Conservation (phyloP, 768 basidiomycete species). For the Lyophyllum shimeji region DNA sequence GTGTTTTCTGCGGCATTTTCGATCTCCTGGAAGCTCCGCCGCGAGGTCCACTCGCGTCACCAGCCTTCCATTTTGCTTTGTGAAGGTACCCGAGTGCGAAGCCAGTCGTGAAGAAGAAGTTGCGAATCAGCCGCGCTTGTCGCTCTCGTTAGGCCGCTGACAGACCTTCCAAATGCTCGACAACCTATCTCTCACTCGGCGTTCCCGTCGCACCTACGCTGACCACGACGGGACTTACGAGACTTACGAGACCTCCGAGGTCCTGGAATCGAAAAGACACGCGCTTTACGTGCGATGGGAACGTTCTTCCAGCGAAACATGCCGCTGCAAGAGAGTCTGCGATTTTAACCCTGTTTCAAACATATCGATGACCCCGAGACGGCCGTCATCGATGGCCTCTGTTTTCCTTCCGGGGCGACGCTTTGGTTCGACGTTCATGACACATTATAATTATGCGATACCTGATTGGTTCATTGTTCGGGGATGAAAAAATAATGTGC, state of each 20-base stretch:
- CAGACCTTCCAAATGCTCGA: too few relatives aligned
- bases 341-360: constrained; percentile 10
- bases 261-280: neutral
- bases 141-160: too few relatives aligned
- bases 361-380: constrained; percentile 9
- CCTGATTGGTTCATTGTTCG: neutral
- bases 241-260: neutral
- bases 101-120: too few relatives aligned
- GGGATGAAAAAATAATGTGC: neutral
- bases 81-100: too few relatives aligned
- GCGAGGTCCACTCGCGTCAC: too few relatives aligned
- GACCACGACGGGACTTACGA: neutral
- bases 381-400: neutral
- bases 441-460: too few relatives aligned
- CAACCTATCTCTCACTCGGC: too few relatives aligned
- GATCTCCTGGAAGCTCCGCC: neutral
- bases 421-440: too few relatives aligned
- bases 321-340: neutral
- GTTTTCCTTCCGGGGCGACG: too few relatives aligned
- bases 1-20: neutral
- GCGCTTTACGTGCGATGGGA: neutral
- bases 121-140: too few relatives aligned
- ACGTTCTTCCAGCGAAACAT: constrained; percentile 1
- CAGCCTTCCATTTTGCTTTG: too few relatives aligned
- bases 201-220: neutral